These are phyloP conservation scores for Botryotinia narcissicola DNA, from an alignment of 2,329 filamentous ascomycete species.

Conservation along the genomic window DNA sequence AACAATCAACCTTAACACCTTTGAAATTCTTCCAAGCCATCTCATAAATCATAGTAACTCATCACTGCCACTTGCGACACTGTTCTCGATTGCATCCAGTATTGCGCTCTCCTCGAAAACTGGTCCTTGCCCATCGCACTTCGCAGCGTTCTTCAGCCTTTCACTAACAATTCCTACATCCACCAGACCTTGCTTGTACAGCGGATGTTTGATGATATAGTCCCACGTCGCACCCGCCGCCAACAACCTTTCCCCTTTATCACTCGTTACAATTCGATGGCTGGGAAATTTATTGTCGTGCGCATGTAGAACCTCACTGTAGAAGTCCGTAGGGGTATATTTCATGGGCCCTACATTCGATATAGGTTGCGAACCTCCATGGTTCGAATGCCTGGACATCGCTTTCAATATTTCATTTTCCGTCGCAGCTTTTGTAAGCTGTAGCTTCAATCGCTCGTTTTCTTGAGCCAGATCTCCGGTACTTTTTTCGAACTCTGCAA, in stretches of 20 bases:
- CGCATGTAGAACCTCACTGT: slow-evolving; percentile 59
- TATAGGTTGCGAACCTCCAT: slow-evolving; percentile 36
- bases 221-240: slow-evolving; percentile 85
- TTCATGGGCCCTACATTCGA: slow-evolving; percentile 63
- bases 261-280: slow-evolving; percentile 66
- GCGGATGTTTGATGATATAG: slow-evolving; percentile 74
- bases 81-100: slow-evolving; percentile 71
- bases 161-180: slow-evolving; percentile 82
- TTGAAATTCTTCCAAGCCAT: slow-evolving; percentile 16
- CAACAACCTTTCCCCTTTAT: slow-evolving; percentile 69
- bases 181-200: slow-evolving; percentile 73
- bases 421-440: slow-evolving; percentile 78
- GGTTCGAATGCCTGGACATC: slow-evolving; percentile 55
- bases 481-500: slow-evolving; percentile 71
- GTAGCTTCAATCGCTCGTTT: slow-evolving; percentile 81
- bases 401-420: slow-evolving; percentile 92
- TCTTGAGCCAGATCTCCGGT: slow-evolving; percentile 72
- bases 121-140: slow-evolving; percentile 83
- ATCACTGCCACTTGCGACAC: slow-evolving; percentile 73
- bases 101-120: slow-evolving; percentile 81
- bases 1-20: slow-evolving; percentile 1
- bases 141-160: slow-evolving; percentile 68
- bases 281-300: slow-evolving; percentile 61
- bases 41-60: slow-evolving; percentile 59
- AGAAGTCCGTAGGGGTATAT: slow-evolving; percentile 72